Evolutionary conservation across 148 eudicot genomes (phyloP), one percentile per base, ranked within the genome.

Genomic region (Diospyros kaki): DNA sequence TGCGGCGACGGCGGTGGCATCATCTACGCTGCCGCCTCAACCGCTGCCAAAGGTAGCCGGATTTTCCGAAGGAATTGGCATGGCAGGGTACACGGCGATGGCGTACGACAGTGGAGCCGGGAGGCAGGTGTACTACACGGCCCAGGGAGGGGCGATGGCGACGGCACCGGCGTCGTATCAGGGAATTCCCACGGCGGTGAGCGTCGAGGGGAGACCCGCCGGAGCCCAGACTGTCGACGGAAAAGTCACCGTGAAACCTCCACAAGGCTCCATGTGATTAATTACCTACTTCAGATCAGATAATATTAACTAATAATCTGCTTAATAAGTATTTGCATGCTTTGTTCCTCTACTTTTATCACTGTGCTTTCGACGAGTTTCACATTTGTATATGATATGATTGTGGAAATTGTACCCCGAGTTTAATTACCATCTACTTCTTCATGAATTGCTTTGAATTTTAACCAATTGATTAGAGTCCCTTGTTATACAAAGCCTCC

Each of bases 51-150:
- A 82, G 77, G 69, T 76, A 71, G 80, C 76, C 14, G 81, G 82
- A 0, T 86, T 78, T 54, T 48, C 89, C 1, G 86, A 86, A 54
- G 85, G 84, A 1, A 54, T 73, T 59, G 82, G 83, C 8, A 74
- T 86, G 77, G 83, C 77, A 11, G 88, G 86, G 18, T 87, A 82
- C 39, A 10, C 84, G 1, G 91, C 83, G 58, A 71, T 88, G 84
- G 89, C 88, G 75, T 92, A 90, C 68, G 94, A 92, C 77, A 80
- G 69, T n/a, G 87, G 76, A 7, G 66, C 76, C 38, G 97, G 97
- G 73, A 88, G 97, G 73, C 95, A 84, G 74, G 86, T 92, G 28
- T 87, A 80, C 83, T 90, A 92, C 70, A 80, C 82, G 66, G 71
- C 91, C n/a, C 86, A 77, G n/a, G 86, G 87, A 1, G 88, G 80